Conservation (phyloP, 108 stramenopile species). For the Skeletonema costatum region DNA sequence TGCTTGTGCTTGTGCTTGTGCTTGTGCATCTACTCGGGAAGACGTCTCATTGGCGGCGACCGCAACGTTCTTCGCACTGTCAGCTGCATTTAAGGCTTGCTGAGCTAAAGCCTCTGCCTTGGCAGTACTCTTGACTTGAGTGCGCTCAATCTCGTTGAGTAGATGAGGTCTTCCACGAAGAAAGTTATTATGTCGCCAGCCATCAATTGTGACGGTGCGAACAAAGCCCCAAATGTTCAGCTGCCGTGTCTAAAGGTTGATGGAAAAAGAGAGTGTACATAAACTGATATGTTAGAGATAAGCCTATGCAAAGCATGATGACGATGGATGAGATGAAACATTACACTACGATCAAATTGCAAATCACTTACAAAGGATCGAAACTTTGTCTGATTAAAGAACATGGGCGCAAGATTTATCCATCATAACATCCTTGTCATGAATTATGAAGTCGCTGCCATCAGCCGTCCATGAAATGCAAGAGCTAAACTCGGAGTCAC, state of each 20-base stretch:
- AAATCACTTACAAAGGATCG: conserved; percentile 2
- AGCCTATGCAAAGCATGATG: not conserved
- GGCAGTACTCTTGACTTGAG: no score
- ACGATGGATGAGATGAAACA: no score
- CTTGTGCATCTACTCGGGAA: no score
- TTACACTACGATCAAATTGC: no score
- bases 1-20: no score
- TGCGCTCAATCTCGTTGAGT: not conserved
- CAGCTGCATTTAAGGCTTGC: no score
- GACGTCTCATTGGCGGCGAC: no score
- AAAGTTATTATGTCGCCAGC: not conserved
- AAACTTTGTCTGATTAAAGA: conserved; percentile 14
- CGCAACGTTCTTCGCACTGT: no score
- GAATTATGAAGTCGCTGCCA: conserved; percentile 3
- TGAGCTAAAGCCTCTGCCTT: no score
- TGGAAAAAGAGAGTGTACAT: no score
- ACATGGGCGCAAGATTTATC: conserved; percentile 1
- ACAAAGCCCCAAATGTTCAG: not conserved
- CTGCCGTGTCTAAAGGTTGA: not conserved
- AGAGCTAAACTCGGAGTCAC: not conserved
- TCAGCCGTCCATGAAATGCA: conserved; percentile 1
- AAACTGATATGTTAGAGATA: not conserved
- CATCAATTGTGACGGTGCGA: not conserved
- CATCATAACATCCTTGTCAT: not conserved
- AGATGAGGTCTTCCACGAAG: not conserved